A percentile compares a stretch with the other conserved stretches of the same genome.
Conservation (phyloP, 2,329 filamentous ascomycete genomes). For the Nigrospora osmanthi region DNA sequence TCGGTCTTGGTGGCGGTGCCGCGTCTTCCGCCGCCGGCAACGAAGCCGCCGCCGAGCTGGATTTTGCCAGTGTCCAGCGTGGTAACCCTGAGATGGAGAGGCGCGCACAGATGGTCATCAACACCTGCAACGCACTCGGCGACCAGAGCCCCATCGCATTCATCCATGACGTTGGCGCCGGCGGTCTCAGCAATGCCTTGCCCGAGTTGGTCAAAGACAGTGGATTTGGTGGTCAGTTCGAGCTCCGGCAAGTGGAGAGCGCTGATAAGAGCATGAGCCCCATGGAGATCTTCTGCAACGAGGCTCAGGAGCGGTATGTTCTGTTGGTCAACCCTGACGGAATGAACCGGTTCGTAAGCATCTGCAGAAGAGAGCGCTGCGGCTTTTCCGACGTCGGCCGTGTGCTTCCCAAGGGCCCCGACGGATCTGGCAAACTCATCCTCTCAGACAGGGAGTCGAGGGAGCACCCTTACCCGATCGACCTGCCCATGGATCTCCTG, state of each 20-base stretch:
- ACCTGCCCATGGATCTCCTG: slow-evolving; percentile 7
- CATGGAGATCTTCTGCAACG: slow-evolving; percentile 95
- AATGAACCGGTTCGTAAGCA: slow-evolving; percentile 67
- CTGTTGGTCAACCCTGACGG: slow-evolving; percentile 75
- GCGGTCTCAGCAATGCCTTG: slow-evolving; percentile 69
- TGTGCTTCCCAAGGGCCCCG: slow-evolving; percentile 54
- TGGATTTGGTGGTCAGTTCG: slow-evolving; percentile 82
- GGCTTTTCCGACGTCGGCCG: slow-evolving; percentile 87
- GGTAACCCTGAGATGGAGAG: slow-evolving; percentile 96
- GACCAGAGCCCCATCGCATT: slow-evolving; percentile 84
- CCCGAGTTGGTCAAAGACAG: slow-evolving; percentile 72
- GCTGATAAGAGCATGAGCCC: slow-evolving; percentile 90
- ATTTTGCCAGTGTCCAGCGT: slow-evolving; percentile 95
- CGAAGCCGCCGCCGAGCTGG: slow-evolving; percentile 82
- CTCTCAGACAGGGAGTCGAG: slow-evolving; percentile 31
- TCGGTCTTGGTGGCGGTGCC: slow-evolving; percentile 89
- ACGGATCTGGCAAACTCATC: slow-evolving; percentile 64
- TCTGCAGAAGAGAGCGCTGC: slow-evolving; percentile 73
- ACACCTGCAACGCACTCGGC: slow-evolving; percentile 81
- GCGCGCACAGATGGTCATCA: slow-evolving; percentile 95
- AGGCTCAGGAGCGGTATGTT: slow-evolving; percentile 94
- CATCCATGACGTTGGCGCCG: slow-evolving; percentile 96
- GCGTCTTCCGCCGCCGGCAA: slow-evolving; percentile 86
- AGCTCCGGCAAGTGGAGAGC: slow-evolving; percentile 88
- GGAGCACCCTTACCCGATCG: slow-evolving; percentile 6